Evolutionary conservation across 169 alveolate species (phyloP), one percentile per base, ranked within the genome.

Genomic region (Plasmodium ovale): DNA sequence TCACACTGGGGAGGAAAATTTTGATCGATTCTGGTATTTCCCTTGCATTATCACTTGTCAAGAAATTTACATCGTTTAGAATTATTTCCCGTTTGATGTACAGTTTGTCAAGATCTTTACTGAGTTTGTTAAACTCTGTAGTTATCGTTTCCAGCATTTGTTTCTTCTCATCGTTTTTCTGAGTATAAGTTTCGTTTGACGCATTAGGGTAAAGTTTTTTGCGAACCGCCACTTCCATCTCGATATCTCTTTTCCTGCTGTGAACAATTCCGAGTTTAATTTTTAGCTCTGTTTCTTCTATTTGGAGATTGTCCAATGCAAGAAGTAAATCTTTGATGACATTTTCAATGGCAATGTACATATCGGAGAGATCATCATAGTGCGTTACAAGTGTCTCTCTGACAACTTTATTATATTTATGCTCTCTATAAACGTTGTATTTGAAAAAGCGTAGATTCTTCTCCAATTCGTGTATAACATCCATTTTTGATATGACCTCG

Each of bases 21-120:
- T 67, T 82, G 0, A 82, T 16, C 35, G 82, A 23, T 16, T 82
- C 62, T 47, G 90, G 90, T 16, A 56, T 33, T 5, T 51, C 58
- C 0, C 27, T 19, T 1, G 19, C 33, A 23, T 42, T 65, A 82
- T 82, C 82, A 19, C 71, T 64, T 25, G 69, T 65, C 16, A 82
- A 3, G 59, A 31, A 82, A 39, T 82, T 64, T 31, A 82, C 16
- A 12, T 82, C 84, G 14, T 65, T 51, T 31, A 31, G 10, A n/a
- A 29, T 19, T 3, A 82, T 42, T 16, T 64, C 70, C 19, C 56
- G 47, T 69, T 56, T 82, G 27, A 82, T 23, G n/a, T 82, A 33
- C 33, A 65, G 19, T 33, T 39, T 53, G 3, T 35, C 47, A 29
- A 65, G 14, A 1, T 82, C 19, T 3, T 12, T 25, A 37, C 65